Evolutionary conservation across 306 rosid species (phyloP), one percentile per base, ranked within the genome.

Genomic region (Senna tora): DNA sequence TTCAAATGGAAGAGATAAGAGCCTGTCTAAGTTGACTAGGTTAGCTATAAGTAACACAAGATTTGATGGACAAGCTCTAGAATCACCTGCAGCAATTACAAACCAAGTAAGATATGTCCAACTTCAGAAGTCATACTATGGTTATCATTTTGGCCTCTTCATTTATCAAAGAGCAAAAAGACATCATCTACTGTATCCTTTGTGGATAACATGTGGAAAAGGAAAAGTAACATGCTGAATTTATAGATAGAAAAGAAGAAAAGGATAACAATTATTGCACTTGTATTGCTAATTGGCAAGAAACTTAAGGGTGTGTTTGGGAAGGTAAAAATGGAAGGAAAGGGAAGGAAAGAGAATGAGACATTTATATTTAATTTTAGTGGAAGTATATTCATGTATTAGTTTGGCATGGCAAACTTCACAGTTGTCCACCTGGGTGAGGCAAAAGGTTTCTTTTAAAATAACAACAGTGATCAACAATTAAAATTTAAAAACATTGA

Each of bases 1-100:
- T 65, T 86, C 98, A 28, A 87, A 41, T 80, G 91, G 72, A 81
- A 84, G 97, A 82, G 97, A 89, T 13, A 86, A 86, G 87, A 76
- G 73, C 67, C 73, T 89, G 68, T 81, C 94, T 61, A 87, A 90
- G 79, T 70, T 94, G 73, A 89, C 98, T 50, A 91, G 80, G 62
- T 94, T 94, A 71, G 88, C 97, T 66, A 87, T 91, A 77, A 91
- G 85, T 77, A 88, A 76, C 59, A 76, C 76, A 64, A 77, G 78
- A 64, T 94, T 89, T 33, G 94, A 94, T 78, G 92, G 76, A 46
- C 84, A 91, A 81, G 72, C 79, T 47, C 89, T 87, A 25, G 92
- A 84, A 65, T 94, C 99, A 45, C 97, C 97, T 72, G 90, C 91
- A 2, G 67, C 83, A 10, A 77, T 85, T 53, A 82, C 96, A 39